phyloP scores from a whole-genome alignment of 371 early-diverging fungal species.

The Gilbertella persicaria region DNA sequence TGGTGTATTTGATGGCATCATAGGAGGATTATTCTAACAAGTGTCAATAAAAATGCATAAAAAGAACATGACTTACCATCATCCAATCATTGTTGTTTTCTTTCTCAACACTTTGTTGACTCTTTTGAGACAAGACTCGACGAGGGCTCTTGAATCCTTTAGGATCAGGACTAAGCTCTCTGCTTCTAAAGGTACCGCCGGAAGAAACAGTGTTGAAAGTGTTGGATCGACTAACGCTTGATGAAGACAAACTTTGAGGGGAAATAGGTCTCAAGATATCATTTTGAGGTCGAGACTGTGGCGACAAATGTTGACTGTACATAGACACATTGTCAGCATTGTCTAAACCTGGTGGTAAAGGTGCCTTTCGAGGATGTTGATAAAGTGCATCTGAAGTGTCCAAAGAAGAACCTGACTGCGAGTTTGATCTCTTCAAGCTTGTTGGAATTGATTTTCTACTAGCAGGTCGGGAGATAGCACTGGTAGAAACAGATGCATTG shows the following conservation, averaged over 20 bases:
- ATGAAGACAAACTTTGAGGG: slow-evolving; percentile 38
- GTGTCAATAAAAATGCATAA: neutral
- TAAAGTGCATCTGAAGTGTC: slow-evolving; percentile 27
- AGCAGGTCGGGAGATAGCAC: slow-evolving; percentile 14
- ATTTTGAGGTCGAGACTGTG: slow-evolving; percentile 5
- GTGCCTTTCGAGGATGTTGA: slow-evolving; percentile 49
- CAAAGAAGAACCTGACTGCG: slow-evolving; percentile 9
- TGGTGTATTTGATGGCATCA: slow-evolving; percentile 7
- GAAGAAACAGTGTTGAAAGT: slow-evolving; percentile 47
- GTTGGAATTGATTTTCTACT: slow-evolving; percentile 11
- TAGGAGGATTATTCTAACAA: neutral
- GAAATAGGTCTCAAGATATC: slow-evolving; percentile 29
- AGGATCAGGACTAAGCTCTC: slow-evolving; percentile 18
- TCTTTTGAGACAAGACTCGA: slow-evolving; percentile 21
- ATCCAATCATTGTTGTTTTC: slow-evolving; percentile 11
- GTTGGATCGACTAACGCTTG: slow-evolving; percentile 41
- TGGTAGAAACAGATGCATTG: slow-evolving; percentile 24
- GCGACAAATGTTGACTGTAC: slow-evolving; percentile 3
- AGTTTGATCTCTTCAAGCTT: slow-evolving; percentile 19
- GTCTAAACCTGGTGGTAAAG: slow-evolving; percentile 32
- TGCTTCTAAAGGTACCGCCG: slow-evolving; percentile 12
- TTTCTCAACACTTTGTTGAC: slow-evolving; percentile 15
- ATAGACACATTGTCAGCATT: slow-evolving; percentile 3
- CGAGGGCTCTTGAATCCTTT: slow-evolving; percentile 16
- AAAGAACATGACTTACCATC: neutral